Percentiles rank a stretch among this genome's conserved stretches.
Evolutionary conservation across 163 green algal genomes (phyloP).

Genomic region (Volvox carteri): DNA sequence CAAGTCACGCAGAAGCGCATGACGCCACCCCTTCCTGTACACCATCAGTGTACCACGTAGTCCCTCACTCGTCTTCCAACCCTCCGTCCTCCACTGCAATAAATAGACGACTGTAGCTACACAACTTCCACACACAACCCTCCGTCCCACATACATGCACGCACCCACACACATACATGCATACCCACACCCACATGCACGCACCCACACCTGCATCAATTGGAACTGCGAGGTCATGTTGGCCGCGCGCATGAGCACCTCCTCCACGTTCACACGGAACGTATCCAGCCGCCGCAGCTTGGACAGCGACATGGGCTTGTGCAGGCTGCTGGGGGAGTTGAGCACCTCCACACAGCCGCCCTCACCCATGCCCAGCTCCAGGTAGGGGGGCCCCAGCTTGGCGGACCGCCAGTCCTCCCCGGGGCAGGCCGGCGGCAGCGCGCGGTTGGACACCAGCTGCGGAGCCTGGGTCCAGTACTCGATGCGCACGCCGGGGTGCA

Average conservation of each 20-base stretch:
- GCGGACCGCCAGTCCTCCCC: not conserved
- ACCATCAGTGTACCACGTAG: no score
- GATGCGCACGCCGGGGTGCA: constrained; percentile 65
- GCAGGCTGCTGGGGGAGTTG: not conserved
- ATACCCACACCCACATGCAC: not conserved
- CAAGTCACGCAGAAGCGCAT: no score
- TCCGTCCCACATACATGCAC: not conserved
- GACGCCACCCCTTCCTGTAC: no score
- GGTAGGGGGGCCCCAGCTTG: constrained; percentile 28
- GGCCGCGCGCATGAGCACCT: constrained; percentile 68
- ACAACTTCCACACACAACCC: no score
- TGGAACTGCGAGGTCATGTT: constrained; percentile 59
- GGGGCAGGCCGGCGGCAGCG: not conserved
- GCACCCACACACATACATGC: not conserved
- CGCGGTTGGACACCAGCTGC: constrained; percentile 48
- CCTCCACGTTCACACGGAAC: constrained; percentile 67
- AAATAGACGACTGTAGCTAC: no score
- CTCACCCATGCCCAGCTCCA: constrained; percentile 56
- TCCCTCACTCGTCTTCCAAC: no score
- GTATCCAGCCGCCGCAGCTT: constrained; percentile 60
- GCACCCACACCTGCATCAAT: constrained; percentile 43
- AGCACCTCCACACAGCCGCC: constrained; percentile 47
- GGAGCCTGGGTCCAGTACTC: constrained; percentile 63
- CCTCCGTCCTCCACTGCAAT: no score
- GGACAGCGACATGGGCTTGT: not conserved